Evolutionary conservation across 140 eudicot genomes (phyloP).

Genomic region (Anethum foeniculum): DNA sequence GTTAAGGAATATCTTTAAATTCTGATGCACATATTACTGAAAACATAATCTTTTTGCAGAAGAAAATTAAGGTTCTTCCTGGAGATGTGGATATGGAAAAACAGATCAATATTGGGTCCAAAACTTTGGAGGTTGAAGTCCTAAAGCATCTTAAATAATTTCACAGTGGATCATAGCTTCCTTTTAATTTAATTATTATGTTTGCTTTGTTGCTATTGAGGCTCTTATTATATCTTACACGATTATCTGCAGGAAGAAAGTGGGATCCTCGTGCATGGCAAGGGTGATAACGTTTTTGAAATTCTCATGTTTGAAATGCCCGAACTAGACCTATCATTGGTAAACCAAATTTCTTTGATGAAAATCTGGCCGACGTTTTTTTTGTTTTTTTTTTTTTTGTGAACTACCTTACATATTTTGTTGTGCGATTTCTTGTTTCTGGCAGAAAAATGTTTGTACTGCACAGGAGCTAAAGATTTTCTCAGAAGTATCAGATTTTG

Average conservation of each 20-base stretch:
- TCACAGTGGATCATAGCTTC: not conserved
- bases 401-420: constrained; percentile 6
- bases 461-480: constrained; percentile 34
- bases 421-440: constrained; percentile 22
- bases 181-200: not conserved
- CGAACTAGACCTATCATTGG: constrained; percentile 49
- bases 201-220: not conserved
- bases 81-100: constrained; percentile 6
- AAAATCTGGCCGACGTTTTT: not conserved
- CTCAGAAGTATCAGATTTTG: constrained; percentile 38
- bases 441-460: constrained; percentile 43
- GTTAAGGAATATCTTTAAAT: not conserved
- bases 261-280: constrained; percentile 21
- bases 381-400: not conserved
- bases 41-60: not conserved
- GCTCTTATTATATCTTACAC: constrained; percentile 3
- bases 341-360: constrained; percentile 14
- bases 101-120: not conserved
- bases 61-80: constrained; percentile 9
- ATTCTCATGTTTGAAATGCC: constrained; percentile 58
- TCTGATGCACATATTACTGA: not conserved
- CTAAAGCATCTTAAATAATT: not conserved
- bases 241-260: constrained; percentile 46
- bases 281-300: constrained; percentile 18
- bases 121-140: constrained; percentile 1